Conservation (phyloP, 148 eudicot genomes). For the Suaeda aralocaspica region DNA sequence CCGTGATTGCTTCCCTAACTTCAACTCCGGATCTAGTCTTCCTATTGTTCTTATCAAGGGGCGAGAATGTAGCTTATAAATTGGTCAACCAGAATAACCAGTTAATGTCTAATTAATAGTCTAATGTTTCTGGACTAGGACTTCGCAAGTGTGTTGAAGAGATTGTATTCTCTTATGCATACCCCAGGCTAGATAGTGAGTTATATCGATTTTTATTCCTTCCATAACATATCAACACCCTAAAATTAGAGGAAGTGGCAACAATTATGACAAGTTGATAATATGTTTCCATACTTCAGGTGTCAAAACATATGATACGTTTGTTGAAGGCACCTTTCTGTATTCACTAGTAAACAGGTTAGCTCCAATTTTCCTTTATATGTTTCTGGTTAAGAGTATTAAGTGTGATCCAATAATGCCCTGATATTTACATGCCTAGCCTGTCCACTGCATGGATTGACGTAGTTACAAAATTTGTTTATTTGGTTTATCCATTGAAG, state of each 20-base stretch:
- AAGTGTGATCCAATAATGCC: background rate
- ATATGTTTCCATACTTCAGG: conserved; percentile 43
- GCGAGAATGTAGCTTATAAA: background rate
- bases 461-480: background rate
- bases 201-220: conserved; percentile 28
- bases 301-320: conserved; percentile 92
- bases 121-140: conserved; percentile 45
- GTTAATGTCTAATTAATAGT: background rate
- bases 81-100: background rate
- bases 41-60: background rate
- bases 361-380: conserved; percentile 6
- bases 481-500: background rate
- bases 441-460: background rate
- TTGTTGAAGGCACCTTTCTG: conserved; percentile 95
- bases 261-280: background rate
- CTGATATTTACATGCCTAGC: too few species aligned
- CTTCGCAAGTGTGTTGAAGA: conserved; percentile 80
- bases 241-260: background rate
- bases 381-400: background rate
- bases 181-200: conserved; percentile 96
- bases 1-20: too few species aligned
- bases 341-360: conserved; percentile 95
- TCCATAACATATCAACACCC: background rate
- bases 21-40: background rate
- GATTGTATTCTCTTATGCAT: conserved; percentile 67